Base-by-base conservation (phyloP, 2,329 filamentous ascomycete genomes). In the Penicillium crustosum region DNA sequence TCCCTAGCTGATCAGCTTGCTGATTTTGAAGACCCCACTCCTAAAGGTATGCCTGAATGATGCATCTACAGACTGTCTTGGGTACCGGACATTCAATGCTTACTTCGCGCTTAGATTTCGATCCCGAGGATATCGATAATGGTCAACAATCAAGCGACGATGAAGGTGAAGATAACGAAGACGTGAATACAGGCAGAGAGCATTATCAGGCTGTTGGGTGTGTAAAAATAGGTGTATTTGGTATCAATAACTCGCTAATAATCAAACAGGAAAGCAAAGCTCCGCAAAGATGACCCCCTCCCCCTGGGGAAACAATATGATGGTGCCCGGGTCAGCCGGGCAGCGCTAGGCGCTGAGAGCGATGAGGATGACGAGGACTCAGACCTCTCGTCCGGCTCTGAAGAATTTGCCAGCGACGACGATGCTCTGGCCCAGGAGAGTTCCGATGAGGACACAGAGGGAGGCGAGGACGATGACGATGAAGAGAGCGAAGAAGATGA, bases 171-270 rank as follows among this genome's bases (percentile, higher is more conserved):
- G 84, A 81, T 44, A 60, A 62, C 6, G 76, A 74, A 23, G 77
- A 77, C 56, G 74, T 66, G 41, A 74, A 82, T 65, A 79, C 82
- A 12, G 91, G 89, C 21, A 89, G 93, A 33, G 93, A 96, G 68
- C 93, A 97, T 73, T 97, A 97, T 71, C 83, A 89, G 43, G 76
- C 83, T 52, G 90, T 96, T 33, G 89, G 88, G 82, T 89, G 78
- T 55, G 80, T 61, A 49, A 48, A 27, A 10, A 43, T 27, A 49
- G 2, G 19, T 31, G 27, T 27, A 25, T 39, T 36, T 51, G 27
- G 55, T 63, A 35, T 53, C n/a, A 27, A 43, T 10, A 38, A n/a
- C 7, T 19, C 29, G 19, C 49, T 64, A 51, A 62, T 65, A 38
- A 59, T 45, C 61, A 23, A 55, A 60, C 60, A 88, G 87, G 21